Evolutionary conservation across 306 rosid genomes (phyloP), one percentile per base, ranked within the genome.

Genomic region (Cyclanthera cordifolia): DNA sequence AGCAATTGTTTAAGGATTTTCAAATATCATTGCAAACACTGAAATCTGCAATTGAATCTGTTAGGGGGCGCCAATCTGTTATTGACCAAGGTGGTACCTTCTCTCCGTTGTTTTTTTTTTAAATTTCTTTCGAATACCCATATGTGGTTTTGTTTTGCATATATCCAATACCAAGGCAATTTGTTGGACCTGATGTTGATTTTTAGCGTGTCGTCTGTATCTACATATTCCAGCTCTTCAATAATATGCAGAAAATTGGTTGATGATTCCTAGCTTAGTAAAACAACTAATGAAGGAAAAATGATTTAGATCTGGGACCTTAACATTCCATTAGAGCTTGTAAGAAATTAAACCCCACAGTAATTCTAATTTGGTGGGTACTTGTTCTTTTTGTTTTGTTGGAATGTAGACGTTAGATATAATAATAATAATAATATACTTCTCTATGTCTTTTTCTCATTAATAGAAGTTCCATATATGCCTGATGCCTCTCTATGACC

Each of bases 11-110:
- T 68, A 83, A 81, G 73, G 99, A 93, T 71, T 93, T 90, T 76
- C 88, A 93, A 78, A 81, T 93, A 71, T 71, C 99, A n/a, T 75
- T 75, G 69, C 80, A 79, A 69, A 73, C 79, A 64, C 81, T 93
- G 75, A 86, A 86, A 79, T 74, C 99, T 72, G 95, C 99, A 16
- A 72, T 93, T 25, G 95, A 93, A 69, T 68, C 96, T 70, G 81
- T 93, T 61, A 80, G 99, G 84, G 99, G 99, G 30, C 90, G 87
- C 49, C 99, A 93, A 65, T 83, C 95, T 70, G 99, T 93, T 67
- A 88, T 90, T 43, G 99, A 93, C 78, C 99, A 93, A 90, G 99
- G 99, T 93, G 27, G 23, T 43, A 16, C 30, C 58, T 20, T 57
- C 51, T 5, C 27, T 54, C 17, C 69, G 61, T 25, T 7, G 4